Evolutionary conservation across 2,329 filamentous ascomycete species (phyloP), one percentile per base, ranked within the genome.

Genomic region (Paecilomyces sp.): DNA sequence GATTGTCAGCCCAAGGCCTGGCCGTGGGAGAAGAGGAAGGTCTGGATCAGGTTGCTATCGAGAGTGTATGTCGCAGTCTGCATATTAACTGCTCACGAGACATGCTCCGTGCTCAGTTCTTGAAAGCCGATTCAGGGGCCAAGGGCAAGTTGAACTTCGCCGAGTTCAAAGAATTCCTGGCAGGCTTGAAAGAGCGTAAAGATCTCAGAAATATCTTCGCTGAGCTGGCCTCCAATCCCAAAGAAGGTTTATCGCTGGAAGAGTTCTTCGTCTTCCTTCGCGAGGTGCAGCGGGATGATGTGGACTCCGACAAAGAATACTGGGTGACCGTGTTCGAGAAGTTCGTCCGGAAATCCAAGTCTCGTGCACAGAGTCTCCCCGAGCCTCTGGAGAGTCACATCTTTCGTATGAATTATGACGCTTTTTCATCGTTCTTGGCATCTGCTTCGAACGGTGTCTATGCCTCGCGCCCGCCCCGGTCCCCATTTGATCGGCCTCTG

Each of bases 41-140:
- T 58, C 85, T 97, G 57, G 88, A 93, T 65, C 85, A 96, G 58
- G 81, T 82, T 15, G 90, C 89, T 11, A 88, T 96, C 31, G 88
- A 92, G 71, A 87, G 88, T 61, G 82, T 97, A 13, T 97, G 94
- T 76, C 89, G 89, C 61, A 92, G 88, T 68, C 80, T 97, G 54
- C 92, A 97, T 72, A 96, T 99, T 68, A 92, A 97, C 74, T 91
- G 90, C 68, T 89, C 91, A 1, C 85, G 88, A 62, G 83, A 85
- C 58, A 88, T 89, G 54, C 80, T 97, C 3, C 85, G 85, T 58
- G 80, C 83, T 33, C 90, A 89, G 66, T 97, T 97, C 68, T 80
- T 84, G 59, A 82, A 85, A 61, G 90, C 89, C 5, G 90, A 93
- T 68, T 77, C 78, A n/a, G 81, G 83, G 25, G 77, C 79, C 56